phyloP scores from a whole-genome alignment of 2,329 filamentous ascomycete genomes.

The Colletotrichum sp. region DNA sequence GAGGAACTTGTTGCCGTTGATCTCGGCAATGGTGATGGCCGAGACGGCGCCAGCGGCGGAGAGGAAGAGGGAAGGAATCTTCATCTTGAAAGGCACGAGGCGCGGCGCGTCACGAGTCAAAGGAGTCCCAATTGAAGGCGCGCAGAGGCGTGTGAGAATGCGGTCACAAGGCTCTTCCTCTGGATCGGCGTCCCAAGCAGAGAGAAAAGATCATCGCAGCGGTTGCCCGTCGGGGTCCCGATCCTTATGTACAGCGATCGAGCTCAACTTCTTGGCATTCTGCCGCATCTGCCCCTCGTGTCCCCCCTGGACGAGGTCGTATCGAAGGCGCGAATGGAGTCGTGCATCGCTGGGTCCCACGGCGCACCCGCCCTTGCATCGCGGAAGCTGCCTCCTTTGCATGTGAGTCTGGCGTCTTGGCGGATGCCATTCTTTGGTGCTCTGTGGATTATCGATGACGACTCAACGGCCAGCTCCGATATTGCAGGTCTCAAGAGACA shows the following conservation, averaged over 20 bases:
- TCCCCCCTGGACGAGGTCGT: not conserved
- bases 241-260: not conserved
- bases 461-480: conserved; percentile 16
- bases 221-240: not conserved
- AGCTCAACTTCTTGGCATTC: not conserved
- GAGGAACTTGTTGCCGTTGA: conserved; percentile 70
- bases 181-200: conserved; percentile 7
- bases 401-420: not conserved
- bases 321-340: not conserved
- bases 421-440: not conserved
- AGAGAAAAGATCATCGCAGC: not conserved
- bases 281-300: not conserved
- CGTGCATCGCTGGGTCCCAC: not conserved
- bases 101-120: not conserved
- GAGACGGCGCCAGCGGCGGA: conserved; percentile 32
- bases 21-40: conserved; percentile 60
- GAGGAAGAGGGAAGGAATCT: conserved; percentile 31
- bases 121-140: not conserved
- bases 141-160: not conserved
- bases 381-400: conserved; percentile 1
- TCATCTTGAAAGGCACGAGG: conserved; percentile 29
- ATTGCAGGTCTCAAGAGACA: not conserved
- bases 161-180: not conserved
- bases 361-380: conserved; percentile 17
- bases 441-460: not conserved